Percentiles rank a stretch among this genome's conserved stretches.
Conservation (phyloP, 768 basidiomycete genomes). For the Gloeostereum incarnatum region DNA sequence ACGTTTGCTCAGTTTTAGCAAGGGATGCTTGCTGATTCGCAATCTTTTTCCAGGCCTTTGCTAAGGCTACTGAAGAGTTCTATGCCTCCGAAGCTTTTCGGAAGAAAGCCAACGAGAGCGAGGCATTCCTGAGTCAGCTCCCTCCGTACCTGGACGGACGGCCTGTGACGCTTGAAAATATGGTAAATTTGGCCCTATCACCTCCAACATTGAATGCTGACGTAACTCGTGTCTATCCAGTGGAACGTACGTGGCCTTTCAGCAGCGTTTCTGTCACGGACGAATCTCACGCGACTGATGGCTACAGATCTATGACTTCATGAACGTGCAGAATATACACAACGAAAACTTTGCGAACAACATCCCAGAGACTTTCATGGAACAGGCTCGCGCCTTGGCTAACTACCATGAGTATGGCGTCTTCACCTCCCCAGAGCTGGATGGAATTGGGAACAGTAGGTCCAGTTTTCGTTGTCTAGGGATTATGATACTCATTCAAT, state of each 20-base stretch:
- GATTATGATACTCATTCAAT: neutral
- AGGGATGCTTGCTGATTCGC: neutral
- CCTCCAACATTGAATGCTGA: too few species aligned
- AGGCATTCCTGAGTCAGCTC: constrained; percentile 38
- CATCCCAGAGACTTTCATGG: constrained; percentile 40
- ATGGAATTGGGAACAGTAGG: constrained; percentile 61
- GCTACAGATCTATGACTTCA: constrained; percentile 55
- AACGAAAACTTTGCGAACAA: constrained; percentile 39
- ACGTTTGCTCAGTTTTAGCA: constrained; percentile 7
- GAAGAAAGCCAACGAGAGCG: constrained; percentile 31
- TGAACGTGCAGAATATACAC: constrained; percentile 67
- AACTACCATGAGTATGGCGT: constrained; percentile 69
- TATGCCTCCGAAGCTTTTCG: constrained; percentile 46
- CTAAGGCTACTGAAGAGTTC: constrained; percentile 35
- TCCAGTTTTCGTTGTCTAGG: neutral
- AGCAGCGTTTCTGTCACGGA: too few species aligned
- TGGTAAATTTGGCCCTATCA: constrained; percentile 49
- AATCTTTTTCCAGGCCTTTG: constrained; percentile 31
- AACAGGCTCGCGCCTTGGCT: constrained; percentile 50
- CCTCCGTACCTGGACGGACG: constrained; percentile 45
- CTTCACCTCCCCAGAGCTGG: constrained; percentile 41
- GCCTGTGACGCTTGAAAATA: constrained; percentile 42
- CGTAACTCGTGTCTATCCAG: too few species aligned
- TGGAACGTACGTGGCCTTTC: too few species aligned
- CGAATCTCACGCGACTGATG: neutral